Percentiles rank a stretch among this genome's conserved stretches.
Evolutionary conservation across 164 flowering plant species (phyloP).

Genomic region (Stephania cephalantha): DNA sequence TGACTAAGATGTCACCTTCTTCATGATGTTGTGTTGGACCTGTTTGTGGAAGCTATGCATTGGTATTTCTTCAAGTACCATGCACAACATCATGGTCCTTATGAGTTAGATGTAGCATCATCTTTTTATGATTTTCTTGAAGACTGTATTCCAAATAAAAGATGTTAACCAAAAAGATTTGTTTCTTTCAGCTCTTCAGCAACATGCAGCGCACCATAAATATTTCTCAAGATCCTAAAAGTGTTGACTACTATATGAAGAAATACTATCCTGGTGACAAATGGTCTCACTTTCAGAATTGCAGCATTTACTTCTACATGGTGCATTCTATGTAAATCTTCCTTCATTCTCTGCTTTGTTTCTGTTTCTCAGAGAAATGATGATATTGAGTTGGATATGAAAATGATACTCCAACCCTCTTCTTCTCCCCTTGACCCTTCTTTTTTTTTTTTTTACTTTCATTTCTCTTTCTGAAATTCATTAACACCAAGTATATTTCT

Average conservation of each 20-base stretch:
- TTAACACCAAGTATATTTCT: conserved; percentile 9
- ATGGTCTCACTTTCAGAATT: conserved; percentile 62
- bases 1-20: background rate
- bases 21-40: background rate
- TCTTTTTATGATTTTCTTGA: background rate
- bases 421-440: background rate
- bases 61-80: background rate
- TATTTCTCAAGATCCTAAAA: conserved; percentile 34
- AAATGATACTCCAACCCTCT: background rate
- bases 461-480: background rate
- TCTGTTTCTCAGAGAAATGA: background rate
- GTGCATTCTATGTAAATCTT: conserved; percentile 29
- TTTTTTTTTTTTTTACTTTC: no score
- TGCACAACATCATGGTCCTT: background rate
- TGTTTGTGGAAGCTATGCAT: background rate
- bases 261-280: conserved; percentile 58
- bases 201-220: conserved; percentile 39
- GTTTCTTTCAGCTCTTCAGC: conserved; percentile 46
- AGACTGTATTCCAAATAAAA: background rate
- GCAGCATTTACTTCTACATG: conserved; percentile 54
- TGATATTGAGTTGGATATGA: background rate
- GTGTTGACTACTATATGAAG: conserved; percentile 48
- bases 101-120: background rate
- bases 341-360: background rate
- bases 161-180: background rate